Percentiles rank a stretch among this genome's conserved stretches.
These are phyloP conservation scores for Entonaema liquescens DNA, from an alignment of 495 filamentous ascomycete species.

Conservation along the genomic window DNA sequence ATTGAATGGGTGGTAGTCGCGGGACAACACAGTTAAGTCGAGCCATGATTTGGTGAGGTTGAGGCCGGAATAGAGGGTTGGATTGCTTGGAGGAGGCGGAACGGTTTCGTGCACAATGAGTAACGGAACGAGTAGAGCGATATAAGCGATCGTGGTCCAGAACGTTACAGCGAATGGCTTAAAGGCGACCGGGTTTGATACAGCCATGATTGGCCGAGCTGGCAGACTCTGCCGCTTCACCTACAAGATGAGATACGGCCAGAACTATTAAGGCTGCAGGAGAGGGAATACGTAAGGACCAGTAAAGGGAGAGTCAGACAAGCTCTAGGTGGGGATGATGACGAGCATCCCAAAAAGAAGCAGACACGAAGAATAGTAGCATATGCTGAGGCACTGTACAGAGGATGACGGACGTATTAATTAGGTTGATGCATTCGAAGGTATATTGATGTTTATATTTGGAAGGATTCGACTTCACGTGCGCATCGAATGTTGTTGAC, in stretches of 20 bases:
- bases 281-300: conserved; percentile 21
- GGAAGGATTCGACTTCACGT: background rate
- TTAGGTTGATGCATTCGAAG: background rate
- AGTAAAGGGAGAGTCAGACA: conserved; percentile 16
- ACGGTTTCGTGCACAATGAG: conserved; percentile 78
- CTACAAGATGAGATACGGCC: conserved; percentile 27
- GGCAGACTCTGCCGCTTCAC: conserved; percentile 20
- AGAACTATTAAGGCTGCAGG: conserved; percentile 33
- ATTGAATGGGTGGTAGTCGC: conserved; percentile 87
- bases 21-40: conserved; percentile 79
- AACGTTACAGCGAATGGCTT: conserved; percentile 73
- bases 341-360: conserved; percentile 28
- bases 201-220: conserved; percentile 44
- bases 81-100: conserved; percentile 70
- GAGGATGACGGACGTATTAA: background rate
- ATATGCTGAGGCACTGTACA: conserved; percentile 4
- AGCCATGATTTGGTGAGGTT: conserved; percentile 87
- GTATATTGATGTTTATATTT: conserved; percentile 22
- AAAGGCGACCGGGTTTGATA: conserved; percentile 61
- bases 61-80: conserved; percentile 65
- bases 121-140: conserved; percentile 73
- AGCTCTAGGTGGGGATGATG: conserved; percentile 33
- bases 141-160: conserved; percentile 73
- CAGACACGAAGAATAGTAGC: conserved; percentile 7
- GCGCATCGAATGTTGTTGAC: background rate